Percentiles rank a stretch among this genome's conserved stretches.
Conservation (phyloP, 106 monocot species). For the Narthecium ossifragum region DNA sequence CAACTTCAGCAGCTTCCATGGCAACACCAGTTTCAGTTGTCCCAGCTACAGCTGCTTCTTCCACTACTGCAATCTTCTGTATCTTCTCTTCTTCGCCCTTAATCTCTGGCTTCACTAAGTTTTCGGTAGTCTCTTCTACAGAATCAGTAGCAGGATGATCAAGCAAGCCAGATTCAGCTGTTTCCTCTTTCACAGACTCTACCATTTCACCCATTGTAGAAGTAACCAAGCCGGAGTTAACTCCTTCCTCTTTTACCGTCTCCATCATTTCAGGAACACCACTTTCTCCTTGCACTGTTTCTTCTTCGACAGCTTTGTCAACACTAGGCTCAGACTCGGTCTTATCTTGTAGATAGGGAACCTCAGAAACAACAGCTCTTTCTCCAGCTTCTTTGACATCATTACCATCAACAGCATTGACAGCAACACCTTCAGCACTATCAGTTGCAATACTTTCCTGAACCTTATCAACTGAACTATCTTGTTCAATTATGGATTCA, state of each 20-base stretch:
- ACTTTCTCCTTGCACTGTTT: not conserved
- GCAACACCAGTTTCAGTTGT: not conserved
- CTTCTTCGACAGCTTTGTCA: not conserved
- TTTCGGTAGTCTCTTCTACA: not conserved
- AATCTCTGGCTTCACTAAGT: not conserved
- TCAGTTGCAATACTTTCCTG: slow-evolving; percentile 3
- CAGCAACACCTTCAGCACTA: no score
- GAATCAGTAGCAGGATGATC: no score
- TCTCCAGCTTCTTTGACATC: slow-evolving; percentile 3
- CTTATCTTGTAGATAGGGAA: not conserved
- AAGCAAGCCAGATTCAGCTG: no score
- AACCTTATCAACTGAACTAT: no score
- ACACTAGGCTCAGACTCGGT: not conserved
- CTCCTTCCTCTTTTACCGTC: not conserved
- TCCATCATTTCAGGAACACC: slow-evolving; percentile 3
- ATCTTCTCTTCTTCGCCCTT: slow-evolving; percentile 4
- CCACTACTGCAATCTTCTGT: not conserved
- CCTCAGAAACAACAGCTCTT: not conserved
- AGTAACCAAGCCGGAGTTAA: not conserved
- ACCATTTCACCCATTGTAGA: no score
- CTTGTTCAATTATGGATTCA: no score
- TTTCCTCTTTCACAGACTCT: no score
- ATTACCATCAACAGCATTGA: not conserved
- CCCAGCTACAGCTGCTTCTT: not conserved
- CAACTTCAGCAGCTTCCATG: not conserved